Evolutionary conservation across 805 yeast genomes (phyloP), one percentile per base, ranked within the genome.

Genomic region (Yarrowia alimentaria): DNA sequence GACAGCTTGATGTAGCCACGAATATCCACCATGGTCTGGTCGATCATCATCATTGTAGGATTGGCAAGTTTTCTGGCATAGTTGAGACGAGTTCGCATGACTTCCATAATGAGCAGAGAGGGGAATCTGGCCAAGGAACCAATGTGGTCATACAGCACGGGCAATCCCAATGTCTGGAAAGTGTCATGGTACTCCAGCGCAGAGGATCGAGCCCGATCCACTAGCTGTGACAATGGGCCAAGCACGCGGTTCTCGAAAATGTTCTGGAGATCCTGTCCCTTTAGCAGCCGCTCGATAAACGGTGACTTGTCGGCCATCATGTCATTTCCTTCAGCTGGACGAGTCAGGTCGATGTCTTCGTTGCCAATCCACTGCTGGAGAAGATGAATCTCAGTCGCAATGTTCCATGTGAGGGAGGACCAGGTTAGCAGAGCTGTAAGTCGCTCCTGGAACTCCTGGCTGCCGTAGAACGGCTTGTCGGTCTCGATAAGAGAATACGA

Each of bases 1-100:
- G 95, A 90, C 25, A 89, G 70, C 40, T 78, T 75, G 52, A 91
- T 77, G 62, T 87, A 88, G 2, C 81, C 75, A 57, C 81, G 81
- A 63, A 91, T 84, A 63, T 88, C 95, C 37, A 80, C 89, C 55
- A 91, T 77, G 76, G 88, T 83, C 67, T 91, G 96, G 65, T 93
- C 99, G 58, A 93, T 86, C 82, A 88, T 86, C 89, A 88, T 85
- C 80, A 90, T 79, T 0, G 97, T 89, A 1, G 96, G 96, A 59
- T 83, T 85, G 48, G 76, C 79, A 40, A 91, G 68, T 60, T 83
- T 84, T 63, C 77, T 74, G 2, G 97, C 95, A 63, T 86, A 89
- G 1, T 75, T 70, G 35, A 91, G 70, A 57, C 97, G 75, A 32
- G 85, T 77, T 26, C 76, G 75, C 33, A 90, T 83, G 47, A 87